Base-by-base conservation (phyloP, 2,329 filamentous ascomycete species). In the Xylaria multiplex region DNA sequence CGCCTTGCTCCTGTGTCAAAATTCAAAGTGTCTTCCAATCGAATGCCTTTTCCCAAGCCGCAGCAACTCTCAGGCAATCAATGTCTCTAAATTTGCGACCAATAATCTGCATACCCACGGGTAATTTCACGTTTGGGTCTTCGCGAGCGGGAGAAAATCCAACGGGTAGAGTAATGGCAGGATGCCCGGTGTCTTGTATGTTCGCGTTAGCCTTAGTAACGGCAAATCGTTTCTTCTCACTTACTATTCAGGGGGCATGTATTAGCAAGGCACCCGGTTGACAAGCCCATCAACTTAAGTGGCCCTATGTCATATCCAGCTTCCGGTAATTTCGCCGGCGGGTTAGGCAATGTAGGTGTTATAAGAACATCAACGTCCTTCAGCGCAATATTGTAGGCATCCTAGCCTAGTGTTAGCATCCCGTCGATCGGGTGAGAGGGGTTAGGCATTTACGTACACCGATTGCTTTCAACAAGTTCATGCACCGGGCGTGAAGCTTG, bases 61-160 rank as follows among this genome's bases (percentile, higher is more conserved):
- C 71, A 0, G 73, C 74, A 6, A 72, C 70, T 42, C 70, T 74
- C 1, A 77, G 66, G 9, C 73, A 72, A 42, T 73, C 72, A 3
- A 65, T 46, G 43, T 76, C 74, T 4, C 69, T 65, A 42, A 70
- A 77, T 37, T 71, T 73, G 27, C 70, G 69, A 11, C 74, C 74
- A 35, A 76, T 74, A 27, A 76, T 74, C 56, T 77, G 74, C 64
- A 77, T 64, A 2, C 69, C 70, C 2, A 71, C 69, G 14, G 73
- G 74, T 19, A 77, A 64, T 59, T 69, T 71, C 9, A 76, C 42
- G n/a, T n/a, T 66, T 2, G 71, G 62, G 37, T 76, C 72, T 27
- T 71, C 74, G 2, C 59, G 60, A n/a, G 74, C 71, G 8, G 74
- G 70, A 2, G 72, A 71, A 42, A 76, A 74, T 0, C 75, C 73